A percentile compares a stretch with the other conserved stretches of the same genome.
Evolutionary conservation across 2,329 filamentous ascomycete genomes (phyloP).

Genomic region (Dichotomopilus funicola): DNA sequence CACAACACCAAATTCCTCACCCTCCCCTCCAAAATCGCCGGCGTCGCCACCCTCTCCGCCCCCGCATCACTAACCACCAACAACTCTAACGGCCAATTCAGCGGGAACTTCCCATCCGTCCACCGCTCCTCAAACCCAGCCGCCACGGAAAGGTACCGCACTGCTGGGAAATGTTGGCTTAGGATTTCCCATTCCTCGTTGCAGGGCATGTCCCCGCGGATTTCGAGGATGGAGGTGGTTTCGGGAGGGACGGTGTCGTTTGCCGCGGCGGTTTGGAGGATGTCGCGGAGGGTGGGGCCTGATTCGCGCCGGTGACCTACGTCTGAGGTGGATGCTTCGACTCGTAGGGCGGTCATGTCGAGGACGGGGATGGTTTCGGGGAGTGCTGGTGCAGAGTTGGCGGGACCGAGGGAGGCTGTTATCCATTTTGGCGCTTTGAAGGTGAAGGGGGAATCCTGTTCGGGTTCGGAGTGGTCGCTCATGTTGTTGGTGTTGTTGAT

Average conservation of each 20-base stretch:
- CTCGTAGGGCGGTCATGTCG: too few relatives aligned
- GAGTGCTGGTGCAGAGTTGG: too few relatives aligned
- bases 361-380: too few relatives aligned
- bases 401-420: too few relatives aligned
- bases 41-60: neutral
- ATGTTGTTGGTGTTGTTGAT: too few relatives aligned
- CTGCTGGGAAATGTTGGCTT: neutral
- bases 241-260: neutral
- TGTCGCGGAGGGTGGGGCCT: too few relatives aligned
- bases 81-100: slow-evolving; percentile 8
- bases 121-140: slow-evolving; percentile 5
- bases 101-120: slow-evolving; percentile 5
- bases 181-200: slow-evolving; percentile 4
- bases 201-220: neutral
- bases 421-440: too few relatives aligned
- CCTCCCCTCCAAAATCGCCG: slow-evolving; percentile 3
- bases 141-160: neutral
- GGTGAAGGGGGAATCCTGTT: too few relatives aligned
- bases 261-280: too few relatives aligned
- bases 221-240: slow-evolving; percentile 1
- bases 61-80: neutral
- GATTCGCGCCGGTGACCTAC: too few relatives aligned
- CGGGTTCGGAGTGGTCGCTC: too few relatives aligned
- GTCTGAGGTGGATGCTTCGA: too few relatives aligned
- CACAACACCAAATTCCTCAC: neutral